Percentiles rank a stretch among this genome's conserved stretches.
Evolutionary conservation across 257 asterid species (phyloP).

Genomic region (Lycium ferocissimum): DNA sequence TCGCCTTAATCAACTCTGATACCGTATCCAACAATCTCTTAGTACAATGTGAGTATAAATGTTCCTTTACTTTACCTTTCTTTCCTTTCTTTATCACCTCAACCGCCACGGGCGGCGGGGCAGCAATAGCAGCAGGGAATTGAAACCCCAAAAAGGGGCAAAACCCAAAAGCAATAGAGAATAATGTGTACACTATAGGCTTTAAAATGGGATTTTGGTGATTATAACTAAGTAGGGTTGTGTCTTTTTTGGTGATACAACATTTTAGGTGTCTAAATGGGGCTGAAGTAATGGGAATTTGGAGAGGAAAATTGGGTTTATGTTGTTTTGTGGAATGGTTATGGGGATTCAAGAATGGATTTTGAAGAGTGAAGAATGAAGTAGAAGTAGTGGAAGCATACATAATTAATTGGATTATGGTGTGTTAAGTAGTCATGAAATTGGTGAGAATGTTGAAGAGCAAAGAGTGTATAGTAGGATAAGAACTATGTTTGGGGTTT

Average conservation of each 20-base stretch:
- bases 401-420: background rate
- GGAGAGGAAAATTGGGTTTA: background rate
- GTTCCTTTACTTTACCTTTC: constrained; percentile 40
- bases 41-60: constrained; percentile 67
- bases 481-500: too few species aligned
- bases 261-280: constrained; percentile 16
- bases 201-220: constrained; percentile 49
- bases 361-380: constrained; percentile 6
- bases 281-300: background rate
- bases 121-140: constrained; percentile 54
- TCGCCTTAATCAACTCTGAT: constrained; percentile 51
- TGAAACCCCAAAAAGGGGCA: constrained; percentile 59
- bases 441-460: background rate
- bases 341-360: constrained; percentile 28
- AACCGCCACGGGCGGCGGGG: constrained; percentile 35
- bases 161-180: constrained; percentile 54
- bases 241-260: constrained; percentile 3
- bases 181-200: constrained; percentile 44
- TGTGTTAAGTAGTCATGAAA: background rate
- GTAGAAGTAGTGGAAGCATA: constrained; percentile 19
- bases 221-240: constrained; percentile 34
- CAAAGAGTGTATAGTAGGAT: too few species aligned
- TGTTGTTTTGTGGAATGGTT: background rate
- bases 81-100: background rate
- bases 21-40: constrained; percentile 61